These are phyloP conservation scores for Taphrina betulina DNA, from an alignment of 1,139 yeast species.

Conservation along the genomic window DNA sequence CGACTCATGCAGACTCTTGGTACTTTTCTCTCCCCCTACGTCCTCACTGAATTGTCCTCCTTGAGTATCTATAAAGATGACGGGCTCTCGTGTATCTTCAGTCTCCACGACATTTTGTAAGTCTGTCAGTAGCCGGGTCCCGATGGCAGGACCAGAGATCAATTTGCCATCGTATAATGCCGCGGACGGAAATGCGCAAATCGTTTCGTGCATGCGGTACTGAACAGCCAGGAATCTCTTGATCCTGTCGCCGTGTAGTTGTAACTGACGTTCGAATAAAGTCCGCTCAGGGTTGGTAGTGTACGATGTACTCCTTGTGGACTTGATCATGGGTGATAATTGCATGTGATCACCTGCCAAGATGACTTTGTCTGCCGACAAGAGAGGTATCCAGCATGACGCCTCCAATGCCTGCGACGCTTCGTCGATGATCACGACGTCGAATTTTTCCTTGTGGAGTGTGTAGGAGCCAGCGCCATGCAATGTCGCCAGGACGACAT, in stretches of 20 bases:
- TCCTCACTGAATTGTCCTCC: slow-evolving; percentile 64
- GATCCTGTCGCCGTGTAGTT: slow-evolving; percentile 52
- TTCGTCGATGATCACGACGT: slow-evolving; percentile 86
- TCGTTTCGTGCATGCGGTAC: slow-evolving; percentile 77
- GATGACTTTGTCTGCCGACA: slow-evolving; percentile 61
- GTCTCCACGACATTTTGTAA: slow-evolving; percentile 53
- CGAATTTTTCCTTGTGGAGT: slow-evolving; percentile 53
- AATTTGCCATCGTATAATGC: slow-evolving; percentile 64
- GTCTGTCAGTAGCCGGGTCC: slow-evolving; percentile 55
- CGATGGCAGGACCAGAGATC: slow-evolving; percentile 62
- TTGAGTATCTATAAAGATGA: slow-evolving; percentile 88
- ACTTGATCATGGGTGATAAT: slow-evolving; percentile 55
- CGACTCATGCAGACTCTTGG: slow-evolving; percentile 40
- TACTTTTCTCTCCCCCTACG: slow-evolving; percentile 41
- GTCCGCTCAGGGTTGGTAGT: slow-evolving; percentile 55
- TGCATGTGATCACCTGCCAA: slow-evolving; percentile 72
- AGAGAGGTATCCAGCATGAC: slow-evolving; percentile 94
- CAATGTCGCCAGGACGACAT: slow-evolving; percentile 74
- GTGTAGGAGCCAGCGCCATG: slow-evolving; percentile 64
- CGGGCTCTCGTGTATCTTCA: slow-evolving; percentile 51
- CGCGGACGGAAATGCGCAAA: slow-evolving; percentile 76
- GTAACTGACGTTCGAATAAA: slow-evolving; percentile 73
- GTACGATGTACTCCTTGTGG: slow-evolving; percentile 30
- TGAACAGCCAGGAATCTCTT: slow-evolving; percentile 66
- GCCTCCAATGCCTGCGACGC: slow-evolving; percentile 94